Percentiles rank a stretch among this genome's conserved stretches.
phyloP scores from a whole-genome alignment of 169 alveolate genomes.

The Plasmodium chabaudi region DNA sequence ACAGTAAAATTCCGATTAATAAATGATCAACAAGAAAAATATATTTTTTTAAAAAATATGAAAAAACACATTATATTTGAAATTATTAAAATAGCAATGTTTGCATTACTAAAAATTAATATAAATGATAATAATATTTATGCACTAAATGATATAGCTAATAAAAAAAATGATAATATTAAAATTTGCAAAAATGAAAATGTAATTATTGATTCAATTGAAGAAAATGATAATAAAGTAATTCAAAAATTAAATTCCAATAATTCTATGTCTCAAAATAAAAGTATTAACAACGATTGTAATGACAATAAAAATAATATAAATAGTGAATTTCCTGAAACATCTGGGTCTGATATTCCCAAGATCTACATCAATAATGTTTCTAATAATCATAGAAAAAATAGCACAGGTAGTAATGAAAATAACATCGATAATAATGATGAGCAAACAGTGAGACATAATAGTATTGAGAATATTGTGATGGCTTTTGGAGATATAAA shows the following conservation, averaged over 20 bases:
- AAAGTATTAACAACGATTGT: not conserved
- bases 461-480: not conserved
- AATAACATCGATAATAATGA: not conserved
- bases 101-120: slow-evolving; percentile 64
- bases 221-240: not conserved
- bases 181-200: not conserved
- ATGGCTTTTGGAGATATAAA: not conserved
- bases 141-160: slow-evolving; percentile 8
- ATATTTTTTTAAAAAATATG: slow-evolving; percentile 65
- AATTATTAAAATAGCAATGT: slow-evolving; percentile 73
- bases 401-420: not conserved
- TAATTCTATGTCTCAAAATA: not conserved
- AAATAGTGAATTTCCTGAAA: not conserved
- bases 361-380: not conserved
- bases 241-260: not conserved
- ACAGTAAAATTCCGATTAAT: slow-evolving; percentile 51
- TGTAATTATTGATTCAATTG: not conserved
- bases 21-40: slow-evolving; percentile 72
- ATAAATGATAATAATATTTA: slow-evolving; percentile 70
- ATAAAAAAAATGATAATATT: not conserved
- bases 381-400: not conserved
- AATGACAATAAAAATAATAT: not conserved
- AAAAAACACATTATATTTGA: slow-evolving; percentile 69
- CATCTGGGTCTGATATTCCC: not conserved
- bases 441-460: not conserved